These are phyloP conservation scores for Lactarius trivialis DNA, from an alignment of 768 basidiomycete genomes.

Conservation along the genomic window DNA sequence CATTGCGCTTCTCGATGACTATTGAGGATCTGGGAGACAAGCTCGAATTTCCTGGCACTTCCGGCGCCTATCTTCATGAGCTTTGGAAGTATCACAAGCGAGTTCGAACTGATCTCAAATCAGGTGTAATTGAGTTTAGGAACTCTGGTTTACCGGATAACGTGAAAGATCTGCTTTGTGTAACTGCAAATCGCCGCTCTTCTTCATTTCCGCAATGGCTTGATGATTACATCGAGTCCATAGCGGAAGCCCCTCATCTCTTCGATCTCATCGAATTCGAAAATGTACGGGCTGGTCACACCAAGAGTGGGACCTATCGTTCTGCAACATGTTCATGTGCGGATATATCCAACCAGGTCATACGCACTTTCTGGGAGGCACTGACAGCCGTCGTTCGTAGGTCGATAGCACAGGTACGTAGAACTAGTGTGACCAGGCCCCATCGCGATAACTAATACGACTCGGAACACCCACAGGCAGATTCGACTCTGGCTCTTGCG, in stretches of 20 bases:
- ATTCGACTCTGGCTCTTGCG: background rate
- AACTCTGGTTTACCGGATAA: background rate
- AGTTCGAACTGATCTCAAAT: background rate
- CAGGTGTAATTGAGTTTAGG: background rate
- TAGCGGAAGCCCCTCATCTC: background rate
- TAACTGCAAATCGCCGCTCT: background rate
- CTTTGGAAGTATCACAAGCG: background rate
- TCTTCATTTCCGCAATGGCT: background rate
- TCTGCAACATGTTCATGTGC: background rate
- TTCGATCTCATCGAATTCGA: background rate
- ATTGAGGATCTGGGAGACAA: background rate
- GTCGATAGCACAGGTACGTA: background rate
- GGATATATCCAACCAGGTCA: background rate
- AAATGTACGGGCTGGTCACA: background rate
- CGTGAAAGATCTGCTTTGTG: background rate
- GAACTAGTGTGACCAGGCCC: background rate
- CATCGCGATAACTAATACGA: background rate
- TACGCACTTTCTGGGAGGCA: background rate
- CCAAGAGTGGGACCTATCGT: background rate
- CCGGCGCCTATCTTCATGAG: background rate
- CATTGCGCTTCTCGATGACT: background rate
- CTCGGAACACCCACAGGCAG: background rate
- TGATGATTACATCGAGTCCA: background rate
- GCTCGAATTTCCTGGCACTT: background rate
- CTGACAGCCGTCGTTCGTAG: background rate